Conservation (phyloP, 495 filamentous ascomycete genomes). For the Usnea hakonensis region DNA sequence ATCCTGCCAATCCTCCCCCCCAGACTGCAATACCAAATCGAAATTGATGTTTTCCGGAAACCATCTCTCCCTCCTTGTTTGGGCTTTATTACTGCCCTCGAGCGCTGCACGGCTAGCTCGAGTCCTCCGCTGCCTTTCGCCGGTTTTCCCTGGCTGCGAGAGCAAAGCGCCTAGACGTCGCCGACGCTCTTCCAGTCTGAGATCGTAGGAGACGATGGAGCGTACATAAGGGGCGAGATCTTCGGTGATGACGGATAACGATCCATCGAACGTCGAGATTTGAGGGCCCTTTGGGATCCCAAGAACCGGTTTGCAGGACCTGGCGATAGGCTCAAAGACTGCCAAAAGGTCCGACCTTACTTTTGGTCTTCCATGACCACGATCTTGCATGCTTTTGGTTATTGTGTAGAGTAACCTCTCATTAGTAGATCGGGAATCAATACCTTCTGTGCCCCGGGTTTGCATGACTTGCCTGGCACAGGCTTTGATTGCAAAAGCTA, state of each 20-base stretch:
- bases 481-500: slow-evolving; percentile 34
- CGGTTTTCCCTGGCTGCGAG: slow-evolving; percentile 40
- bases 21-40: slow-evolving; percentile 56
- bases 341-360: slow-evolving; percentile 8
- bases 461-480: slow-evolving; percentile 6
- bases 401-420: slow-evolving; percentile 7
- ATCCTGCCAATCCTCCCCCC: slow-evolving; percentile 54
- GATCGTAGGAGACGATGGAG: slow-evolving; percentile 67
- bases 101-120: slow-evolving; percentile 72
- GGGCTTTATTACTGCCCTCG: slow-evolving; percentile 68
- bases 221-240: slow-evolving; percentile 84
- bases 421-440: not conserved
- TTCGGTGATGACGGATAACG: slow-evolving; percentile 50
- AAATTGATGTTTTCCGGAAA: slow-evolving; percentile 63
- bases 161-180: slow-evolving; percentile 54
- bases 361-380: not conserved
- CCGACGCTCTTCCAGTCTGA: slow-evolving; percentile 58
- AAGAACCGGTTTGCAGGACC: slow-evolving; percentile 35
- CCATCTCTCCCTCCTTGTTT: slow-evolving; percentile 68
- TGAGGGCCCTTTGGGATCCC: slow-evolving; percentile 31
- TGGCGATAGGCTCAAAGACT: slow-evolving; percentile 51
- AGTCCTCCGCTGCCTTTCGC: slow-evolving; percentile 66
- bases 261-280: slow-evolving; percentile 64
- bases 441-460: not conserved
- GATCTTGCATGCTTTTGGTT: not conserved